Conservation (phyloP, 306 rosid species). For the Prunus kanzakura region DNA sequence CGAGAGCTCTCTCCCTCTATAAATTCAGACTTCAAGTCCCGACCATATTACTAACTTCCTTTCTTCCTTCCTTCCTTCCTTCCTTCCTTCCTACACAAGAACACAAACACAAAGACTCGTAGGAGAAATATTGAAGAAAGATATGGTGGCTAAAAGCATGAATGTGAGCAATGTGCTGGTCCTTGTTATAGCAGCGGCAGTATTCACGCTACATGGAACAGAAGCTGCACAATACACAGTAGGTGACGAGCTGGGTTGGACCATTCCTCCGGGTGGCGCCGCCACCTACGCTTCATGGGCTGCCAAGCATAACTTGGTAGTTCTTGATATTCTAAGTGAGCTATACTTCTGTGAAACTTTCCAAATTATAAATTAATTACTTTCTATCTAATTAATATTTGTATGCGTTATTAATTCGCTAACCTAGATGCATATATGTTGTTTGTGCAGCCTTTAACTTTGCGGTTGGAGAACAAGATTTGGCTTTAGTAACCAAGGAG, state of each 20-base stretch:
- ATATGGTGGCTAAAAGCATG: background rate
- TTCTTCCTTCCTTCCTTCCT: no score
- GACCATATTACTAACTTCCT: background rate
- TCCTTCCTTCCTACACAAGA: background rate
- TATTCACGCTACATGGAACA: background rate
- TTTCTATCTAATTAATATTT: no score
- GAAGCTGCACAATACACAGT: conserved; percentile 33
- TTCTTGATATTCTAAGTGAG: conserved; percentile 38
- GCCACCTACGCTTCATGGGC: conserved; percentile 46
- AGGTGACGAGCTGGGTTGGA: conserved; percentile 42
- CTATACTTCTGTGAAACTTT: background rate
- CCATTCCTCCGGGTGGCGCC: conserved; percentile 28
- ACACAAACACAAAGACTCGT: background rate
- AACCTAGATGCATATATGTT: background rate
- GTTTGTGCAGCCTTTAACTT: conserved; percentile 1
- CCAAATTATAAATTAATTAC: no score
- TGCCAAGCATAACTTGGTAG: conserved; percentile 15
- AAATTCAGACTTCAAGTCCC: background rate
- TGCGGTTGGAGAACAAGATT: background rate
- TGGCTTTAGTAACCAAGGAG: conserved; percentile 8
- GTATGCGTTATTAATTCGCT: no score
- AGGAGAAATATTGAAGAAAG: background rate
- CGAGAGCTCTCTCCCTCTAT: background rate
- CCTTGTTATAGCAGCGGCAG: conserved; percentile 8
- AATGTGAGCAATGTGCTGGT: background rate